These are phyloP conservation scores for Globisporangium cederbergense DNA, from an alignment of 352 stramenopile species.

Conservation along the genomic window DNA sequence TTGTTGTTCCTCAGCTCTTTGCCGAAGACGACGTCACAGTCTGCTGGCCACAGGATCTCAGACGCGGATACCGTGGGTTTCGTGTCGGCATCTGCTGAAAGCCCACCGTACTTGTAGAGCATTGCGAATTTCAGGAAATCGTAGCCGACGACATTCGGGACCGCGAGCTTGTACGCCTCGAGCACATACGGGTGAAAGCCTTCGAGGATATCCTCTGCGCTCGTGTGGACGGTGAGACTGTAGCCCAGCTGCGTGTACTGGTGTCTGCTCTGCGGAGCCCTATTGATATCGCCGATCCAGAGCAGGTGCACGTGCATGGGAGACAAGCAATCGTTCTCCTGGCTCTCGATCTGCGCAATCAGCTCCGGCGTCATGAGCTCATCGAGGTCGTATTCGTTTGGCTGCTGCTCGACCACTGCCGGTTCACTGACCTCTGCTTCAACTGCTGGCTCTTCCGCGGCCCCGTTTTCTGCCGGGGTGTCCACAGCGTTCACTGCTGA, in stretches of 20 bases:
- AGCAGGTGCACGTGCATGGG: conserved; percentile 18
- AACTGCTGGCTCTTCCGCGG: neutral
- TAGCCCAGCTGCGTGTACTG: conserved; percentile 11
- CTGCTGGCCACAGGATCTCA: neutral
- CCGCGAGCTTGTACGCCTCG: conserved; percentile 10
- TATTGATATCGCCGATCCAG: conserved; percentile 18
- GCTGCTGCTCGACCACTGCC: neutral
- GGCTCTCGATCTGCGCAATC: conserved; percentile 4
- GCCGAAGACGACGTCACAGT: conserved; percentile 15
- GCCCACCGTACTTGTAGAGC: conserved; percentile 19
- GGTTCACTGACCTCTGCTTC: neutral
- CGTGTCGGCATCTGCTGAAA: conserved; percentile 18
- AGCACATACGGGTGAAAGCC: conserved; percentile 16
- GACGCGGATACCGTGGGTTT: neutral
- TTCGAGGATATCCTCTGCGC: conserved; percentile 14
- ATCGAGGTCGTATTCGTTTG: neutral
- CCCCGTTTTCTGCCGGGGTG: neutral
- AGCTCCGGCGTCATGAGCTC: conserved; percentile 15
- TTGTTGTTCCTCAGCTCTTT: conserved; percentile 11
- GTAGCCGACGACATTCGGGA: conserved; percentile 15
- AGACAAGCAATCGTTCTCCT: neutral
- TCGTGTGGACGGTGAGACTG: conserved; percentile 14
- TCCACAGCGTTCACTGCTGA: neutral
- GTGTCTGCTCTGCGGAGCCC: neutral
- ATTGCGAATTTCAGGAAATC: conserved; percentile 21